phyloP scores from a whole-genome alignment of 176 grass and related monocot species.

The Olyra latifolia region DNA sequence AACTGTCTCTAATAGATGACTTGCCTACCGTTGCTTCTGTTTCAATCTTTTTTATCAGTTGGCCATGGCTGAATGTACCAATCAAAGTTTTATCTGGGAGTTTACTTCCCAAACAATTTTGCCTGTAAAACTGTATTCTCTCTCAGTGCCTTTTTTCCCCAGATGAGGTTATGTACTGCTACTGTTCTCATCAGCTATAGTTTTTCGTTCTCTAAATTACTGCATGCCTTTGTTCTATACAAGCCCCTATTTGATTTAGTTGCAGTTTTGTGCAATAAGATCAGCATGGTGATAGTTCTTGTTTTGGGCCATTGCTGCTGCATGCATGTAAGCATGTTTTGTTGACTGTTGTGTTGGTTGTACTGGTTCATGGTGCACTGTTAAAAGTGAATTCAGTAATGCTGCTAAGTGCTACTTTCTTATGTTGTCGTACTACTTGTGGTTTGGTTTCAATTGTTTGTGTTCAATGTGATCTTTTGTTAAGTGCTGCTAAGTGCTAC shows the following conservation, averaged over 20 bases:
- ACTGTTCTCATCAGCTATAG: slow-evolving; percentile 19
- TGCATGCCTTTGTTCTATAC: background rate
- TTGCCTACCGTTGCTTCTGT: background rate
- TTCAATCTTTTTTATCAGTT: background rate
- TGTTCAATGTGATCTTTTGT: background rate
- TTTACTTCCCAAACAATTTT: slow-evolving; percentile 47
- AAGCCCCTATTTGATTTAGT: background rate
- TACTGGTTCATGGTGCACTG: too few relatives aligned
- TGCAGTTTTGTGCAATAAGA: background rate
- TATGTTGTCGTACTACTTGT: too few relatives aligned
- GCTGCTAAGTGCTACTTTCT: background rate
- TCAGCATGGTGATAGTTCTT: background rate
- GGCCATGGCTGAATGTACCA: slow-evolving; percentile 31
- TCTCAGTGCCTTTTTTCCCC: background rate
- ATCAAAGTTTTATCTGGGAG: slow-evolving; percentile 25
- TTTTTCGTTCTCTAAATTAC: background rate
- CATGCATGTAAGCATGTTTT: too few relatives aligned
- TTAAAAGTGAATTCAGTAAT: too few relatives aligned
- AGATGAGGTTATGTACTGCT: background rate
- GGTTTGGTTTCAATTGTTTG: background rate
- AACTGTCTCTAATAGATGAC: background rate
- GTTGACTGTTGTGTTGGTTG: too few relatives aligned
- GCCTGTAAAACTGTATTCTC: slow-evolving; percentile 12
- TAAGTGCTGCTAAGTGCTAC: too few relatives aligned
- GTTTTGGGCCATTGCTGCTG: background rate